These are phyloP conservation scores for Magnusiomyces paraingens DNA, from an alignment of 1,139 yeast species.

Conservation along the genomic window DNA sequence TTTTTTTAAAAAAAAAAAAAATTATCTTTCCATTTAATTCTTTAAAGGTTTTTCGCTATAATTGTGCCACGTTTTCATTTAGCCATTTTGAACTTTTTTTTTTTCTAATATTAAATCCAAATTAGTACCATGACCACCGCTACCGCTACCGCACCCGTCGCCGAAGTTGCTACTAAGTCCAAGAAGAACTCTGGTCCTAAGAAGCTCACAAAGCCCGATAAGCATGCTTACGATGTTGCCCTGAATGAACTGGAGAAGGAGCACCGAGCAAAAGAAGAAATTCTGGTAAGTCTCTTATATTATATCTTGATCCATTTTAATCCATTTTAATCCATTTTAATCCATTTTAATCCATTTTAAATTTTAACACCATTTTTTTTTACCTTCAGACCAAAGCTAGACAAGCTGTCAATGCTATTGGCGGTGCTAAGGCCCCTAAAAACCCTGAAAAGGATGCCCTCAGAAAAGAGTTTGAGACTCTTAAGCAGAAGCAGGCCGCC, in stretches of 20 bases:
- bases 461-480: constrained; percentile 56
- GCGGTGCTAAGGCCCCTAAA: constrained; percentile 26
- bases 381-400: constrained; percentile 23
- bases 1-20: background rate
- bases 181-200: constrained; percentile 11
- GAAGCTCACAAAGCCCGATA: constrained; percentile 33
- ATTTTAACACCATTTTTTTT: constrained; percentile 19
- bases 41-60: background rate
- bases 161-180: constrained; percentile 9
- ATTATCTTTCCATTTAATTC: background rate
- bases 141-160: constrained; percentile 10
- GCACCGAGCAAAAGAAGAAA: constrained; percentile 61
- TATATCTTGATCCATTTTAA: constrained; percentile 15
- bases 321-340: constrained; percentile 23
- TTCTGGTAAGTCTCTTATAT: constrained; percentile 8
- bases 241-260: constrained; percentile 56
- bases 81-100: background rate
- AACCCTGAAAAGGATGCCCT: constrained; percentile 56
- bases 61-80: background rate
- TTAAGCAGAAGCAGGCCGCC: constrained; percentile 62
- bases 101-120: background rate
- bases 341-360: background rate
- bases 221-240: constrained; percentile 53
- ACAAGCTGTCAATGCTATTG: constrained; percentile 27
- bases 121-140: constrained; percentile 9